Conservation (phyloP, 2,329 filamentous ascomycete genomes). For the Exophiala mesophila region DNA sequence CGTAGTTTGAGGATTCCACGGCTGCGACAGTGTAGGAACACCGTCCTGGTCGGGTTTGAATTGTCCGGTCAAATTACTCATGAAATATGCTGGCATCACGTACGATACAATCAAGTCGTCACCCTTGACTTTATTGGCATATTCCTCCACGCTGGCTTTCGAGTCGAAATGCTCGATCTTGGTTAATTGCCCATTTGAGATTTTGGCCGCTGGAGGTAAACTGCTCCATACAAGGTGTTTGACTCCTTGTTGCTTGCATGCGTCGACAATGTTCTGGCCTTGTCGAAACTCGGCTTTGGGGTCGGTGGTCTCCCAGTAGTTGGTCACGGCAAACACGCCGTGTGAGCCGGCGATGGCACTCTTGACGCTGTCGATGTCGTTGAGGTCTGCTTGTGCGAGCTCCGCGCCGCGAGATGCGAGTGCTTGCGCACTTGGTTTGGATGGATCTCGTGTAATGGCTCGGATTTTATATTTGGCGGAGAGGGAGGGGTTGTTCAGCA, state of each 20-base stretch:
- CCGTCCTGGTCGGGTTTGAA: conserved; percentile 27
- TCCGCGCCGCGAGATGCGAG: conserved; percentile 32
- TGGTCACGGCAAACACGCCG: conserved; percentile 48
- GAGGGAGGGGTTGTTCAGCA: conserved; percentile 43
- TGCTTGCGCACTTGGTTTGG: conserved; percentile 30
- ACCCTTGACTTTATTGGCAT: conserved; percentile 31
- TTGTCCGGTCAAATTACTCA: conserved; percentile 38
- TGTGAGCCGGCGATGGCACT: conserved; percentile 42
- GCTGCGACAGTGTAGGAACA: conserved; percentile 29
- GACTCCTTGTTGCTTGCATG: conserved; percentile 33
- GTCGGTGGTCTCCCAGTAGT: conserved; percentile 38
- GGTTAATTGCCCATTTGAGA: conserved; percentile 33
- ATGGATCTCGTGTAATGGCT: conserved; percentile 46
- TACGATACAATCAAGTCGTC: conserved; percentile 34
- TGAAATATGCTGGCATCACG: conserved; percentile 40
- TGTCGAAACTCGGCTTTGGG: conserved; percentile 35
- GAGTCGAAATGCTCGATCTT: conserved; percentile 38
- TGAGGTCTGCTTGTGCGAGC: conserved; percentile 35
- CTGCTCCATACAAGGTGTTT: conserved; percentile 41
- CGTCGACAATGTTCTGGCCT: conserved; percentile 38
- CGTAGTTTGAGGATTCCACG: conserved; percentile 28
- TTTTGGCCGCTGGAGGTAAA: conserved; percentile 30
- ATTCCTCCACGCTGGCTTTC: conserved; percentile 38
- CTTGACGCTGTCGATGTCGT: conserved; percentile 36
- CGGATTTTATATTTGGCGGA: conserved; percentile 46